Base-by-base conservation (phyloP, 2,329 filamentous ascomycete genomes). In the Xylaria sp. region DNA sequence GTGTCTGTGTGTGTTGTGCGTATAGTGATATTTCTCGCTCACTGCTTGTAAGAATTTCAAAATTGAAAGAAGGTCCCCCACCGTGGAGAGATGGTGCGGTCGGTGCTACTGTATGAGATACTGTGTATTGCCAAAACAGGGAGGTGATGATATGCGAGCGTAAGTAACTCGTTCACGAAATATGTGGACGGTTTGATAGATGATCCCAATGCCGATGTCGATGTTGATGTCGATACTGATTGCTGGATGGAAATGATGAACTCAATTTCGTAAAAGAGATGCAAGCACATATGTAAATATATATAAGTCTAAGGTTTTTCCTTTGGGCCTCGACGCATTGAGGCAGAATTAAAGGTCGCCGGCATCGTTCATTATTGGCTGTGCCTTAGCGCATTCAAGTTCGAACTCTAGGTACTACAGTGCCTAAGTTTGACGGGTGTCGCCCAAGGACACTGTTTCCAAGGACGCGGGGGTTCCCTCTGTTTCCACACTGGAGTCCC, bases 101-200 rank as follows among this genome's bases (percentile, higher is more conserved):
- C n/a, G n/a, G 10, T 5, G 48, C 1, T 15, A 25, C 23, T 28
- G 25, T 28, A 10, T 15, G 49, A 15, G 18, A 9, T 36, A 55
- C 52, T 56, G 52, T 56, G 9, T 48, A 9, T 7, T 23, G n/a
- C 52, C 52, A 10, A 39, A 56, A 39, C n/a, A 28, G 55, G 55
- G 28, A 43, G 55, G 55, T 56, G 20, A 36, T 15, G 36, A 43
- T 28, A 28, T 28, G 36, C 4, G 23, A 55, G 12, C 18, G n/a
- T 3, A 49, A 52, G 6, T 31, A 33, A 15, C 13, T 31, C 41
- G 18, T n/a, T n/a, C 18, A n/a, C 15, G 15, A 18, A n/a, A 10
- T 1, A 25, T 20, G n/a, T 13, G 10, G 20, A 20, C 23, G 25
- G 20, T 7, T 49, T 8, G 41, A 5, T 46, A n/a, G 8, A n/a